Evolutionary conservation across 352 stramenopile species (phyloP).

Genomic region (Hyaloperonospora arabidopsidis): DNA sequence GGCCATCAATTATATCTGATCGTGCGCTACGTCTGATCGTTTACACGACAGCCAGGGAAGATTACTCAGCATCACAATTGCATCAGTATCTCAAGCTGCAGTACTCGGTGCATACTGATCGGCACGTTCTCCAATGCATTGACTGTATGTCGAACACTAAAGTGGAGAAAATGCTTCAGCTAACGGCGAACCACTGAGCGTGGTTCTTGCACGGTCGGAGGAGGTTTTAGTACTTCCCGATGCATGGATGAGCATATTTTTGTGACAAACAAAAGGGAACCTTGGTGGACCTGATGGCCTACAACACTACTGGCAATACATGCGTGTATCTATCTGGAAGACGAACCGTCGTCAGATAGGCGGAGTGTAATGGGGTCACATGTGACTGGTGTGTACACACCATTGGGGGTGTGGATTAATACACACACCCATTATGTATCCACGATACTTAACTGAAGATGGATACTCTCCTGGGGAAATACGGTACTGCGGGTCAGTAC

Average conservation of each 20-base stretch:
- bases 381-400: too few relatives aligned
- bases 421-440: too few relatives aligned
- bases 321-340: not conserved
- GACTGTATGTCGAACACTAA: not conserved
- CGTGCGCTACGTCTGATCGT: not conserved
- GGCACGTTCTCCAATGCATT: not conserved
- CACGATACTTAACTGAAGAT: too few relatives aligned
- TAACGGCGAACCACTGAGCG: not conserved
- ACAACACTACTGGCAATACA: not conserved
- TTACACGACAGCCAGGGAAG: not conserved
- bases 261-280: not conserved
- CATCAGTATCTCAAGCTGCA: not conserved
- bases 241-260: not conserved
- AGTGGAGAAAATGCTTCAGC: not conserved
- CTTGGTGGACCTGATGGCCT: not conserved
- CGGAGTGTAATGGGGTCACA: too few relatives aligned
- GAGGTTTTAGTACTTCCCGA: not conserved
- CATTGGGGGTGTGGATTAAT: too few relatives aligned
- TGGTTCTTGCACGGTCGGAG: not conserved
- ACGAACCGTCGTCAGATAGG: too few relatives aligned
- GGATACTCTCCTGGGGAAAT: too few relatives aligned
- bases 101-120: not conserved
- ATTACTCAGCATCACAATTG: not conserved
- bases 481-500: too few relatives aligned
- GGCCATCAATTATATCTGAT: not conserved